Evolutionary conservation across 352 stramenopile genomes (phyloP).

Genomic region (Phytophthora uliginosa): DNA sequence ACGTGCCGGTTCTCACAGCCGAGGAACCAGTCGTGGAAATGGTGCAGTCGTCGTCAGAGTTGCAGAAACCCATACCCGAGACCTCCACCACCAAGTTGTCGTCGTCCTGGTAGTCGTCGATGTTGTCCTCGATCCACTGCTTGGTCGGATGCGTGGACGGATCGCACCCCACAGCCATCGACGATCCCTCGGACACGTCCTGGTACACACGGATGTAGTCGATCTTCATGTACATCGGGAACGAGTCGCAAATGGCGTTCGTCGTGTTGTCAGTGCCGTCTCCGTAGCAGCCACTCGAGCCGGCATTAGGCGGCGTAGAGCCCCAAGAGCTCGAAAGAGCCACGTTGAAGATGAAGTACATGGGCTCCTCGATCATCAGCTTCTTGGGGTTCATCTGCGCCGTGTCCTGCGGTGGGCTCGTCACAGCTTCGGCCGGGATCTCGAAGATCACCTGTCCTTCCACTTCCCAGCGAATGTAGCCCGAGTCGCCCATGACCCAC

Average conservation of each 20-base stretch:
- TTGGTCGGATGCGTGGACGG: constrained; percentile 62
- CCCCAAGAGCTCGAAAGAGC: constrained; percentile 53
- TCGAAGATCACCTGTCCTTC: constrained; percentile 29
- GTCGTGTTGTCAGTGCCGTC: constrained; percentile 17
- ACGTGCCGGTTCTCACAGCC: constrained; percentile 41
- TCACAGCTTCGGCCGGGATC: constrained; percentile 15
- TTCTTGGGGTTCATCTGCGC: constrained; percentile 72
- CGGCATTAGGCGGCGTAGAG: constrained; percentile 36
- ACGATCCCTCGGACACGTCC: constrained; percentile 37
- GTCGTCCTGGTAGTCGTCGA: constrained; percentile 59
- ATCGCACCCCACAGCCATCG: constrained; percentile 63
- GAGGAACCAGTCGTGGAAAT: constrained; percentile 33
- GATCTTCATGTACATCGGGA: constrained; percentile 35
- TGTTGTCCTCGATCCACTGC: constrained; percentile 69
- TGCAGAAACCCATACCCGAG: constrained; percentile 56
- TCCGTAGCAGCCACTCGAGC: constrained; percentile 21
- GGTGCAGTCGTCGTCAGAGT: constrained; percentile 60
- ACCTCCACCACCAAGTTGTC: constrained; percentile 59
- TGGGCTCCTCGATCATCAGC: constrained; percentile 91
- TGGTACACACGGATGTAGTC: constrained; percentile 21
- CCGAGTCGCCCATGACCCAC: constrained; percentile 45
- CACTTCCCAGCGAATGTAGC: constrained; percentile 55
- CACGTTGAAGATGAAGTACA: constrained; percentile 90
- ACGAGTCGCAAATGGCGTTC: constrained; percentile 35
- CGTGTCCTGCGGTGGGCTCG: constrained; percentile 14